Evolutionary conservation across 345 rosid species (phyloP), one percentile per base, ranked within the genome.

Genomic region (Chamaenerion angustifolium): DNA sequence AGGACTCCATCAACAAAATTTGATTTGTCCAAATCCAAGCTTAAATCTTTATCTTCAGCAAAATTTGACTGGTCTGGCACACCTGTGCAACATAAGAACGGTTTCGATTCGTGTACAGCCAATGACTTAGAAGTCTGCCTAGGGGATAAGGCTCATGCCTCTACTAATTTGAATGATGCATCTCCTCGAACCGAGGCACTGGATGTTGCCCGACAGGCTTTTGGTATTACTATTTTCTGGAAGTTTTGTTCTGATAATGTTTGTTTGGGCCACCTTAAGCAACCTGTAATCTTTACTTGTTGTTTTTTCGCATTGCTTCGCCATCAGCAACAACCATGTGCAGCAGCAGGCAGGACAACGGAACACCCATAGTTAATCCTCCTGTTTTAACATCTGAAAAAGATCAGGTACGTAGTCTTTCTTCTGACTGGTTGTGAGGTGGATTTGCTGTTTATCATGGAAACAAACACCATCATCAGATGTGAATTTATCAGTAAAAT

Each of bases 21-120:
- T 35, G 75, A 76, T 55, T 64, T 72, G 67, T 64, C 87, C 63
- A 61, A 59, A 40, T 60, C 71, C 44, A 68, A 76, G 94, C 71
- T 76, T 45, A 80, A 67, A 68, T 66, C 57, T 1, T 63, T 44
- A 4, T 57, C 73, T 5, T 60, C 75, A 41, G 59, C 76, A 58
- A 71, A 67, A 64, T 56, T 54, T 40, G 73, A 76, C 53, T 66
- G 73, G 73, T 65, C 92, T 59, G 62, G 60, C 23, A 60, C 68
- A 56, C 59, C 73, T 52, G 58, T 74, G 27, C 78, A 59, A 19
- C 56, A 61, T 62, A 82, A 69, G 54, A 62, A 48, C 9, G 54
- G 52, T 43, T 46, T 56, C 52, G 60, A 49, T 55, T 55, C 59
- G 23, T 55, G 61, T 13, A 51, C 43, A 40, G 60, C 54, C 54